Evolutionary conservation across 2,329 filamentous ascomycete genomes (phyloP), one percentile per base, ranked within the genome.

Genomic region (Ampelomyces quisqualis): DNA sequence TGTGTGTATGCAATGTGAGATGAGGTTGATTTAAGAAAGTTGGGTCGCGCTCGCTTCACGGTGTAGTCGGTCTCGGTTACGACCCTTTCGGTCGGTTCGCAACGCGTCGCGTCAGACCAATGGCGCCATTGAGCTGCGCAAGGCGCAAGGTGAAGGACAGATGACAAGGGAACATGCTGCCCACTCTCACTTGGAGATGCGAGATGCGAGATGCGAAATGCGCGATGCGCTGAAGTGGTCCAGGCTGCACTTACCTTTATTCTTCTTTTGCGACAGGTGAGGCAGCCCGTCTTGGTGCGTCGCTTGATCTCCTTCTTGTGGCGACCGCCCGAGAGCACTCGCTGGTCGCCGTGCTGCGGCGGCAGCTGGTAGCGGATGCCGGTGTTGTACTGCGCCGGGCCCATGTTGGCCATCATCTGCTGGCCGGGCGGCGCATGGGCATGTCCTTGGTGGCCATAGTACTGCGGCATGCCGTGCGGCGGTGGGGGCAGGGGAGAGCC

Each of bases 291-390:
- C 70, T 86, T 86, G 42, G 85, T 88, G 62, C 85, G 76, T 53
- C 84, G 77, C 72, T 88, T 88, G 65, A 88, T 86, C 70, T 88
- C 84, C 70, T 86, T 83, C 68, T 81, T 81, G 65, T 85, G 81
- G 57, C 82, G 74, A 33, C 78, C 79, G 45, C 80, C 78, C 15
- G 78, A 79, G 65, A 84, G 75, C 48, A 81, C 74, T 53, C 77
- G 73, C 61, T 75, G 52, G 69, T 74, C 70, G 33, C 55, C 55
- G 23, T 55, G 53, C 32, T 64, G 60, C 63, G 80, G 70, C 49
- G 80, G 76, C 28, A 82, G 65, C 44, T 77, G 73, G 61, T 79
- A 81, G 59, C 78, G 75, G 70, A 79, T 74, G 40, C 17, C 31
- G 5, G 56, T 55, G 43, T 70, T 65, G 46, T 69, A 71, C 32